Evolutionary conservation across 2,329 filamentous ascomycete species (phyloP), one percentile per base, ranked within the genome.

Genomic region (Orbilia quercus): DNA sequence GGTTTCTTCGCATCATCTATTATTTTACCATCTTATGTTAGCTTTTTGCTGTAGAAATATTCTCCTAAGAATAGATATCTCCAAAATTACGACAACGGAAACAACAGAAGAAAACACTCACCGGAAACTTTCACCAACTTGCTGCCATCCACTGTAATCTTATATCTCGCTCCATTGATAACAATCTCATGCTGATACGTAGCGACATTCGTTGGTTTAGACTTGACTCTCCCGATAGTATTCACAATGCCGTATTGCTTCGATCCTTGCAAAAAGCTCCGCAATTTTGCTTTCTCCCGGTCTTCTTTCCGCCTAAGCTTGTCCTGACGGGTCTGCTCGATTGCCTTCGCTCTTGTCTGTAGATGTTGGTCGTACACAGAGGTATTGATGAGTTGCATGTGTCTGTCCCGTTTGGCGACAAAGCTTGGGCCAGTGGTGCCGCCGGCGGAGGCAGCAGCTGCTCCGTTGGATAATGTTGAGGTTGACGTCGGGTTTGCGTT

Each of bases 371-470:
- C 88, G 79, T 90, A 95, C 0, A 94, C 86, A 14, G 87, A 86
- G 18, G 89, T 87, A 79, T 94, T 96, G 81, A 96, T 95, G 42
- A 96, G 83, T 80, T 96, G 91, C 79, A 91, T 86, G 79, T 93
- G 90, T 54, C 90, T 89, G 79, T 91, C 90, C 54, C 84, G 89
- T 79, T 89, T 90, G 4, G 88, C 86, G 44, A 95, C 86, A 87
- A 90, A 94, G 1, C 86, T 81, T 80, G 78, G 42, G 78, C 78
- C 14, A 66, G 20, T 50, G 31, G 7, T 69, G 28, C 78, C 77
- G 14, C 77, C 75, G 57, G 69, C 75, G 7, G 75, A 76, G 62
- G 75, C 78, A 73, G 74, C 77, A 60, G 78, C 73, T 22, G 77
- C 75, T 34, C 76, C 76, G 62, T 75, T 75, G 47, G 76, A 28